Conservation (phyloP, 2,329 filamentous ascomycete species). For the Bipolaris bicolor region DNA sequence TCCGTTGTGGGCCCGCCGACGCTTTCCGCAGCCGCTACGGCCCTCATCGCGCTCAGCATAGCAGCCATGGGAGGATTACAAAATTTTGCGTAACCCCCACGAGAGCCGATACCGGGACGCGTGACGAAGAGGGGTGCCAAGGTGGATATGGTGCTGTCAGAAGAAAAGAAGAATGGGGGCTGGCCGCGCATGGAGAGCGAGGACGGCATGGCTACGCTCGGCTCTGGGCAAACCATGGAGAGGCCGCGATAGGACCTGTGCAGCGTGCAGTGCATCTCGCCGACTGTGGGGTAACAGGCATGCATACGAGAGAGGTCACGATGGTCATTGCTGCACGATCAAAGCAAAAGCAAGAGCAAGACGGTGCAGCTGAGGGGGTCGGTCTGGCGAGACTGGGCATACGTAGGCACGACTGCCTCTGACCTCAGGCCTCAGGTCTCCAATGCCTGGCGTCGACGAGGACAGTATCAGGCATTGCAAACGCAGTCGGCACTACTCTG, state of each 20-base stretch:
- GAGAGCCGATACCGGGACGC: conserved; percentile 23
- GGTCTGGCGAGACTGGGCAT: not conserved
- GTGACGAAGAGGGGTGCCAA: conserved; percentile 8
- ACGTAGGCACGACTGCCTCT: not conserved
- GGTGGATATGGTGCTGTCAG: conserved; percentile 19
- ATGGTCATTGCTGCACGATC: conserved; percentile 4
- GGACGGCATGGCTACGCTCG: conserved; percentile 26
- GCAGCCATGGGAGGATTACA: conserved; percentile 8
- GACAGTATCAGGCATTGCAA: not conserved
- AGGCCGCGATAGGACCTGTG: conserved; percentile 12
- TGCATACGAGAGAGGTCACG: conserved; percentile 9
- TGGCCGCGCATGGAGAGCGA: conserved; percentile 13
- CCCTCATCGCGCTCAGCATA: conserved; percentile 17
- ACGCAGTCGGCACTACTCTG: not conserved
- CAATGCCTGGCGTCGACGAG: not conserved
- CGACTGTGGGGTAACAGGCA: conserved; percentile 21
- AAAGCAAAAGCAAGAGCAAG: conserved; percentile 7
- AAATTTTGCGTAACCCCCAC: conserved; percentile 16
- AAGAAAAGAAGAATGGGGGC: conserved; percentile 11
- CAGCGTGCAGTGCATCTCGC: conserved; percentile 7
- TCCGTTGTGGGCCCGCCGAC: conserved; percentile 22
- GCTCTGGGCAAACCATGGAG: conserved; percentile 16
- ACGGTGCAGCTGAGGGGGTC: not conserved
- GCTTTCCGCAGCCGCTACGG: conserved; percentile 26
- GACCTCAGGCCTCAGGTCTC: not conserved